Conservation (phyloP, 1,284 basidiomycete genomes). For the Microbotryum silenes-acaulis region DNA sequence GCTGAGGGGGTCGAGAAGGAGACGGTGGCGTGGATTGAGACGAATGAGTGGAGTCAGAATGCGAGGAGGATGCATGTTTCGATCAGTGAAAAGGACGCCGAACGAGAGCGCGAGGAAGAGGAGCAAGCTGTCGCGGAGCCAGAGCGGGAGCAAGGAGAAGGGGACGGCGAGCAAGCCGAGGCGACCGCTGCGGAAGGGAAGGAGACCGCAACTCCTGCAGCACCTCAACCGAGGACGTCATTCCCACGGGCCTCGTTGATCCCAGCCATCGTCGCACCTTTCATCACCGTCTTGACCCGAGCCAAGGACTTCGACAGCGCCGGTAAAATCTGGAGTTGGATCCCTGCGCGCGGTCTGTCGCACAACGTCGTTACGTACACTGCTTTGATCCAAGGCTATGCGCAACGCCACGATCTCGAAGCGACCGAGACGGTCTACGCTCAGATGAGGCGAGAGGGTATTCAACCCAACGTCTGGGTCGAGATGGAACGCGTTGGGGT, state of each 20-base stretch:
- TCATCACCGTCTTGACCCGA: constrained; percentile 24
- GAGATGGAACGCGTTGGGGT: constrained; percentile 22
- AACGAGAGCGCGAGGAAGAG: background rate
- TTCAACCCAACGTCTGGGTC: constrained; percentile 17
- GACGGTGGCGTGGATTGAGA: constrained; percentile 15
- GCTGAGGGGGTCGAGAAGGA: constrained; percentile 10
- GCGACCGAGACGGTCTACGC: constrained; percentile 15
- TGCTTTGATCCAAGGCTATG: constrained; percentile 23
- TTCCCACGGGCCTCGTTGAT: constrained; percentile 7
- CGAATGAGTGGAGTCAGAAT: constrained; percentile 7
- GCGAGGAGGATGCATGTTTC: constrained; percentile 1
- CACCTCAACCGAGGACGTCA: background rate
- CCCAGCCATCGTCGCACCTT: constrained; percentile 19
- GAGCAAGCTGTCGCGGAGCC: background rate
- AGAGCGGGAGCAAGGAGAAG: background rate
- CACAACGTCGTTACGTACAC: constrained; percentile 26
- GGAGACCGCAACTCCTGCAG: background rate
- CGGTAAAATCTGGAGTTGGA: constrained; percentile 24
- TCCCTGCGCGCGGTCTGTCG: constrained; percentile 6
- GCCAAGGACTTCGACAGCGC: constrained; percentile 14
- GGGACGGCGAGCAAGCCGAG: background rate
- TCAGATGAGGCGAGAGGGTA: constrained; percentile 9
- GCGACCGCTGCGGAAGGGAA: background rate
- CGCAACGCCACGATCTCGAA: constrained; percentile 15
- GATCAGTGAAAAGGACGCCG: background rate